phyloP scores from a whole-genome alignment of 192 early-diverging fungal genomes.

The Coemansia sp. region DNA sequence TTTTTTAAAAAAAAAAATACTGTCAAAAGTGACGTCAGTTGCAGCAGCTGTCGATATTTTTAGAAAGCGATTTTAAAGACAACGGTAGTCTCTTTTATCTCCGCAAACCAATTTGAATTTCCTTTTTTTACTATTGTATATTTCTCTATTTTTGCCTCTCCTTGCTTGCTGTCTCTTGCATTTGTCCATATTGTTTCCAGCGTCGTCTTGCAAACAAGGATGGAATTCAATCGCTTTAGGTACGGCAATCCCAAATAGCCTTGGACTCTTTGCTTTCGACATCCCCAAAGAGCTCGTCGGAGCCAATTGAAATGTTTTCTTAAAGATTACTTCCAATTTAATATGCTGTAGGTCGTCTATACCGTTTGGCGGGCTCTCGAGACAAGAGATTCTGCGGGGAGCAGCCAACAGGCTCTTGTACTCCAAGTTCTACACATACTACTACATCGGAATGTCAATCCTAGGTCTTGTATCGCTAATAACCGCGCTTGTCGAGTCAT shows the following conservation, averaged over 20 bases:
- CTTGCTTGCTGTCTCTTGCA: background rate
- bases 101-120: background rate
- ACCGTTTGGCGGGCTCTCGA: conserved; percentile 46
- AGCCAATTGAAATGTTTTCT: background rate
- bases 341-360: conserved; percentile 20
- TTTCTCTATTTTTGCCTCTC: background rate
- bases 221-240: conserved; percentile 45
- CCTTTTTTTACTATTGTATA: background rate
- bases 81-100: background rate
- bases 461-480: conserved; percentile 56
- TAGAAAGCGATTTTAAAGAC: background rate
- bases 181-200: background rate
- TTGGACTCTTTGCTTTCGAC: no score
- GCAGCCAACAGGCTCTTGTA: conserved; percentile 63
- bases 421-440: conserved; percentile 59
- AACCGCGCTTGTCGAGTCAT: conserved; percentile 42
- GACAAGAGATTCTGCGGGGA: conserved; percentile 56
- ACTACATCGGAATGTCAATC: conserved; percentile 56
- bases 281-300: no score
- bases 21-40: background rate
- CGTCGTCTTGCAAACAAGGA: background rate
- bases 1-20: no score
- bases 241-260: background rate
- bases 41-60: background rate
- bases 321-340: no score